Base-by-base conservation (phyloP, 495 filamentous ascomycete genomes). In the Jackrogersella multiformis region DNA sequence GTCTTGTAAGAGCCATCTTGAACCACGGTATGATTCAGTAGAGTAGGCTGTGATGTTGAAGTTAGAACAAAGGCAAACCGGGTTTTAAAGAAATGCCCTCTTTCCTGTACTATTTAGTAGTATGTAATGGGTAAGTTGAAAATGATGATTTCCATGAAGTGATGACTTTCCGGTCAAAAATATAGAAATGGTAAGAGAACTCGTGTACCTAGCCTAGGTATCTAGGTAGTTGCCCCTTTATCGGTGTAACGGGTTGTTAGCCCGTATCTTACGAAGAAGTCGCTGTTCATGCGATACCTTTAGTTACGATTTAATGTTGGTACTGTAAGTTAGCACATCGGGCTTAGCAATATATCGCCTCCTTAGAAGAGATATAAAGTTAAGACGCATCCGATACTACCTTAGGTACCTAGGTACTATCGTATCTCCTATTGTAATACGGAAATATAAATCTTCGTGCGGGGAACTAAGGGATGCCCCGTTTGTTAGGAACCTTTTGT, bases 371-470 rank as follows among this genome's bases (percentile, higher is more conserved):
- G n/a, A n/a, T n/a, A n/a, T n/a, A n/a, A n/a, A n/a, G n/a, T n/a
- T n/a, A n/a, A n/a, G n/a, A n/a, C n/a, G n/a, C n/a, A n/a, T n/a
- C n/a, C n/a, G n/a, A n/a, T 30, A 30, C 4, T 30, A 7, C 26
- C 26, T 30, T 7, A 30, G 26, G 26, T 30, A 4, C 26, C 26
- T 30, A 30, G 68, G 6, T 48, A 16, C 5, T n/a, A n/a, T n/a
- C n/a, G n/a, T n/a, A n/a, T n/a, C n/a, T n/a, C n/a, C n/a, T n/a
- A n/a, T n/a, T n/a, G n/a, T n/a, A 30, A 67, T 38, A 52, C 68
- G 68, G 68, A 51, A 36, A 60, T 71, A 56, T 20, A 56, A 63
- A 59, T 64, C 54, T 52, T 68, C 63, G 68, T 71, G 68, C 59
- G 68, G 68, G 68, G 67, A 55, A 46, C 15, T 26, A 4, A 32